Base-by-base conservation (phyloP, 176 grass and related monocot genomes). In the Rhynchospora breviuscula region DNA sequence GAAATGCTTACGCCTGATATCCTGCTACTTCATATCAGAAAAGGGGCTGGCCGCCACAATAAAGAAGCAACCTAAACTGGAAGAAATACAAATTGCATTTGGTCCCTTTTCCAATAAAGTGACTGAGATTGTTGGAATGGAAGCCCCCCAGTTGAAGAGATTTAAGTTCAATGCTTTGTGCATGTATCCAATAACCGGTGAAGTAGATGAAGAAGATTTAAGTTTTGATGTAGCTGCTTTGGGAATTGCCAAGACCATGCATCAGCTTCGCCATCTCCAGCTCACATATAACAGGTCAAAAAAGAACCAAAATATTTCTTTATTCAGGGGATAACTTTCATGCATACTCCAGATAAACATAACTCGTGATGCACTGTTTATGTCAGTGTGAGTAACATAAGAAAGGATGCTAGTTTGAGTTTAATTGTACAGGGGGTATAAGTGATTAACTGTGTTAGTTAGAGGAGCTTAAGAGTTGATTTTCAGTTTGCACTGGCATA, bases 1-100 rank as follows among this genome's bases (percentile, higher is more conserved):
- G 56, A 89, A 85, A 66, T 85, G 87, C 82, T 81, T 89, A 44
- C 61, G 63, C 19, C 61, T 89, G 25, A 74, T 89, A 7, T 29
- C 35, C 22, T 74, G 78, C 10, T 1, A 0, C 18, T 56, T 63
- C 25, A 31, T 81, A 25, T 43, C 14, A 45, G 54, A 54, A 8
- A 43, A 46, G 7, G 19, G 18, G 4, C 12, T 35, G 72, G 22
- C 85, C 12, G 56, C 23, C 51, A 89, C 3, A 67, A 6, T 85
- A 11, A 49, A 78, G 10, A 64, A 72, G 43, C 85, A 78, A 71
- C 87, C 83, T 7, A 62, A 64, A 45, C 63, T 85, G 35, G 87
- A 89, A 70, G 87, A 85, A 82, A 79, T 85, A 59, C 51, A 88
- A 48, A 84, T 52, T 61, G 80, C 82, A 7, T 7, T 51, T 23